phyloP scores from a whole-genome alignment of 768 basidiomycete species.

The Hericium alpestre region DNA sequence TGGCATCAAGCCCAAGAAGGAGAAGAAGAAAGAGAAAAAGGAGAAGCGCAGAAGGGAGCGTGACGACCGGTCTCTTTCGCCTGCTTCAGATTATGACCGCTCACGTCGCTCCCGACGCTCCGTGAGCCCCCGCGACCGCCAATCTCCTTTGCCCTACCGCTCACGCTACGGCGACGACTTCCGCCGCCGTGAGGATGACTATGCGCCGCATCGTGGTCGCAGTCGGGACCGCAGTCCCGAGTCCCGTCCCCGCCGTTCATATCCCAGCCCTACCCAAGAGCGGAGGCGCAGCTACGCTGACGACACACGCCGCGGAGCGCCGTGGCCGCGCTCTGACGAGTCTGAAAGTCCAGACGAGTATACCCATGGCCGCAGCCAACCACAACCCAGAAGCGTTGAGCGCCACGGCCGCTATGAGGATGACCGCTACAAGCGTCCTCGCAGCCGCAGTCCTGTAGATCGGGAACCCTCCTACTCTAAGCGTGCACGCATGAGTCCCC shows the following conservation, averaged over 20 bases:
- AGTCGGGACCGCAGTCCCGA: constrained; percentile 13
- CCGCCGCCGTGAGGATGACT: constrained; percentile 6
- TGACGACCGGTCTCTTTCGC: constrained; percentile 12
- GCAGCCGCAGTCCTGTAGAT: constrained; percentile 26
- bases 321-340: constrained; percentile 43
- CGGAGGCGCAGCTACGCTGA: constrained; percentile 16
- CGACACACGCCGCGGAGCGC: constrained; percentile 20
- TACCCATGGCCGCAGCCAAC: constrained; percentile 15
- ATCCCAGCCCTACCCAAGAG: constrained; percentile 14
- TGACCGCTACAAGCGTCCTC: constrained; percentile 29
- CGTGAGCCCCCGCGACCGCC: constrained; percentile 34
- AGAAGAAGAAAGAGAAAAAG: constrained; percentile 50
- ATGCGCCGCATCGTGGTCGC: constrained; percentile 21
- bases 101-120: constrained; percentile 28
- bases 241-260: background rate
- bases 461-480: constrained; percentile 28
- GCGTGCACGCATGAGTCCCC: constrained; percentile 39
- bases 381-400: constrained; percentile 18
- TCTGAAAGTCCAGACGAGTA: constrained; percentile 33
- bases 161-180: constrained; percentile 21
- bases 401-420: constrained; percentile 18
- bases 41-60: constrained; percentile 18
- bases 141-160: constrained; percentile 35
- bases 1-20: constrained; percentile 70
- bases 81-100: constrained; percentile 21